Percentiles rank a stretch among this genome's conserved stretches.
phyloP scores from a whole-genome alignment of 768 basidiomycete genomes.

The Suillus subalutaceus region DNA sequence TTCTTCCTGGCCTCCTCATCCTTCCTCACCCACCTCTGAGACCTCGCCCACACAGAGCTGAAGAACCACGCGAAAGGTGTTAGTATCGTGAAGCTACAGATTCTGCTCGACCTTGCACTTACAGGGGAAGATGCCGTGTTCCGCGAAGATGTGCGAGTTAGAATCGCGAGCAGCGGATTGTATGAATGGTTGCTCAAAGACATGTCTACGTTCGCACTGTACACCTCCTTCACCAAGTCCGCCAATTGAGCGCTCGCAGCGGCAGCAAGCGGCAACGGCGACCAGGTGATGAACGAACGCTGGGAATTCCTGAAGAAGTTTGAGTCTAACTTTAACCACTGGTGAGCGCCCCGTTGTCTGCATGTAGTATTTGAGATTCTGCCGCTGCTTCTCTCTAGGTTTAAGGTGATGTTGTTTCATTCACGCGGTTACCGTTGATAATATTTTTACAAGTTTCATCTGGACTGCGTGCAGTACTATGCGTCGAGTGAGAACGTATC shows the following conservation, averaged over 20 bases:
- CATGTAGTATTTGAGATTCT: not conserved
- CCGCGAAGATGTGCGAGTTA: too few species aligned
- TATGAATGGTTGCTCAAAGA: too few species aligned
- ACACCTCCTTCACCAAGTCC: constrained; percentile 83
- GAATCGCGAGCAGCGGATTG: too few species aligned
- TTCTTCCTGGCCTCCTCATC: too few species aligned
- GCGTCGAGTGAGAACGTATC: constrained; percentile 95
- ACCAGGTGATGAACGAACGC: constrained; percentile 72
- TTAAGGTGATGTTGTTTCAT: constrained; percentile 44
- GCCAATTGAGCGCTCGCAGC: constrained; percentile 69
- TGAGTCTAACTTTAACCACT: constrained; percentile 93
- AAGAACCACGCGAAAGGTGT: too few species aligned
- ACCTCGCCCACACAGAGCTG: too few species aligned
- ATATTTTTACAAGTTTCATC: constrained; percentile 49
- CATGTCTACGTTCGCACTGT: constrained; percentile 81
- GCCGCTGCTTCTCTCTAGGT: constrained; percentile 39
- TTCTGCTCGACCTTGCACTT: too few species aligned
- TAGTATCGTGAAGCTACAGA: too few species aligned
- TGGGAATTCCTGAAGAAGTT: constrained; percentile 85
- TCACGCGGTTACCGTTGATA: not conserved
- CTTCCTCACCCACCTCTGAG: too few species aligned
- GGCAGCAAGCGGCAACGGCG: constrained; percentile 58
- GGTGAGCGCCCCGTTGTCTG: constrained; percentile 46
- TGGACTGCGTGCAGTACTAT: constrained; percentile 85
- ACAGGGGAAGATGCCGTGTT: too few species aligned